These are phyloP conservation scores for Elsinoe arachidis DNA, from an alignment of 2,329 filamentous ascomycete genomes.

Conservation along the genomic window DNA sequence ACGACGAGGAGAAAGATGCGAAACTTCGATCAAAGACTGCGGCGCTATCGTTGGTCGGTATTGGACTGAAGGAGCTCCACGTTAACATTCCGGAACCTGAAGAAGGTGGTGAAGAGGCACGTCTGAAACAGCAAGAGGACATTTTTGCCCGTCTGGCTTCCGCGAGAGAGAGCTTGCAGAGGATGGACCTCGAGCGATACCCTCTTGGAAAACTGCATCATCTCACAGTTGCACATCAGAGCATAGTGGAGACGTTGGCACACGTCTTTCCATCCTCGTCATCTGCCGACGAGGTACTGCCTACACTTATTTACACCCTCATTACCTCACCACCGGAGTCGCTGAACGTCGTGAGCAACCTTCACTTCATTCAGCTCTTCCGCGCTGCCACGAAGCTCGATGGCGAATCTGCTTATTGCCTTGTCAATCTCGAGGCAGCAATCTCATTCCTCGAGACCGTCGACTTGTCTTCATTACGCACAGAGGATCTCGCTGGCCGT, in stretches of 20 bases:
- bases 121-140: slow-evolving; percentile 32
- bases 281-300: slow-evolving; percentile 93
- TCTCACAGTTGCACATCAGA: slow-evolving; percentile 81
- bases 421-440: slow-evolving; percentile 91
- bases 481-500: slow-evolving; percentile 50
- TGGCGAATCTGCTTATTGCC: slow-evolving; percentile 88
- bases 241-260: slow-evolving; percentile 79
- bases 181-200: slow-evolving; percentile 80
- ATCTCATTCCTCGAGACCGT: slow-evolving; percentile 94
- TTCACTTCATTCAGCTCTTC: slow-evolving; percentile 91
- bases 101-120: slow-evolving; percentile 42
- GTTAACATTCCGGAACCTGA: slow-evolving; percentile 57
- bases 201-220: slow-evolving; percentile 86
- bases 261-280: slow-evolving; percentile 62
- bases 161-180: slow-evolving; percentile 58
- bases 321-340: slow-evolving; percentile 82
- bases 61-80: slow-evolving; percentile 76
- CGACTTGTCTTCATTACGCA: slow-evolving; percentile 77
- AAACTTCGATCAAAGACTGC: slow-evolving; percentile 91
- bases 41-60: slow-evolving; percentile 81
- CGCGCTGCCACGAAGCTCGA: slow-evolving; percentile 77
- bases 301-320: slow-evolving; percentile 90
- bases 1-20: slow-evolving; percentile 91
- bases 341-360: slow-evolving; percentile 84
- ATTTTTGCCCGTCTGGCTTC: slow-evolving; percentile 64